Evolutionary conservation across 106 monocot genomes (phyloP).

Genomic region (Acorus calamus): DNA sequence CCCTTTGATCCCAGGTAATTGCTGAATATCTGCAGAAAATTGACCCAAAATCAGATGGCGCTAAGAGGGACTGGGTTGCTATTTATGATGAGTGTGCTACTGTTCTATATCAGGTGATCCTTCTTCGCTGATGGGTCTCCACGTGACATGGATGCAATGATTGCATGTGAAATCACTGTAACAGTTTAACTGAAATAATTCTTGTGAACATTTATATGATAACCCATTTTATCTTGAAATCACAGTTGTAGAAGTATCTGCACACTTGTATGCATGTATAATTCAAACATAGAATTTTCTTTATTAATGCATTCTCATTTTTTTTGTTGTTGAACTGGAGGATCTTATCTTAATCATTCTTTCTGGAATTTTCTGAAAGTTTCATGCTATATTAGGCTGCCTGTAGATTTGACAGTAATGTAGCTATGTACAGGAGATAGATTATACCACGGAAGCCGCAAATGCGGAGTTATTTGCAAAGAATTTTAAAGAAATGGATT

Average conservation of each 20-base stretch:
- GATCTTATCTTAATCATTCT: too few species aligned
- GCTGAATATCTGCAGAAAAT: slow-evolving; percentile 97
- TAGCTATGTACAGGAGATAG: slow-evolving; percentile 71
- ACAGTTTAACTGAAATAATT: too few species aligned
- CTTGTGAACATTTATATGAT: neutral
- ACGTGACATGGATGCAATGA: neutral
- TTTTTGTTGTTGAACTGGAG: too few species aligned
- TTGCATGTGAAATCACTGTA: too few species aligned
- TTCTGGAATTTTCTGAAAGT: neutral
- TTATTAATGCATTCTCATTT: too few species aligned
- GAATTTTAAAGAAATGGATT: slow-evolving; percentile 89
- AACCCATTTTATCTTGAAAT: neutral
- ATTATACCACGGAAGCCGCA: slow-evolving; percentile 90
- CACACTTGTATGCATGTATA: too few species aligned
- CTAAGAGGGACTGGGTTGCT: slow-evolving; percentile 99
- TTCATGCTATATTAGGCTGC: neutral
- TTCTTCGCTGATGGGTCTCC: neutral
- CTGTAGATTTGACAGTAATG: slow-evolving; percentile 4
- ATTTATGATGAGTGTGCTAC: slow-evolving; percentile 96
- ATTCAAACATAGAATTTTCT: too few species aligned
- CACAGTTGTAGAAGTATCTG: too few species aligned
- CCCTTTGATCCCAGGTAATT: slow-evolving; percentile 52
- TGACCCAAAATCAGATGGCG: slow-evolving; percentile 97
- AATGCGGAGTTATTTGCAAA: slow-evolving; percentile 89
- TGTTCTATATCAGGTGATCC: slow-evolving; percentile 82